phyloP scores from a whole-genome alignment of 2,329 filamentous ascomycete species.

The Phialophora verrucosa region DNA sequence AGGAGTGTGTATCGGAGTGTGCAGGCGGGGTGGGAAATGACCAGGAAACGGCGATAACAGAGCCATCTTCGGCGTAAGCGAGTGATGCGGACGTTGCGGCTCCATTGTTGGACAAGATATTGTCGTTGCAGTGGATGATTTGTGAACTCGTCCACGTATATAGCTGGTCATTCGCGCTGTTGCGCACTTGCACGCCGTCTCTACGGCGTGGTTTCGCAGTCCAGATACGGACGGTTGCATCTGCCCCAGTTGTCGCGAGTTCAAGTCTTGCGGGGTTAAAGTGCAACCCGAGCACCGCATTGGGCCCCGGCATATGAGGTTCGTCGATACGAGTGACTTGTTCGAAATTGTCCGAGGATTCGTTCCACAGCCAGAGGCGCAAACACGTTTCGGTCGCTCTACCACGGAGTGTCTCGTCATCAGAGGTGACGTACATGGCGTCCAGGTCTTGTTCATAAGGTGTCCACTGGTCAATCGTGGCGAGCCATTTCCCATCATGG shows the following conservation, averaged over 20 bases:
- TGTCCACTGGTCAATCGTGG: slow-evolving; percentile 88
- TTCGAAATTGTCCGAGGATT: slow-evolving; percentile 63
- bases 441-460: slow-evolving; percentile 73
- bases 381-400: slow-evolving; percentile 70
- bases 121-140: slow-evolving; percentile 45
- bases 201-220: slow-evolving; percentile 71
- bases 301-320: slow-evolving; percentile 69
- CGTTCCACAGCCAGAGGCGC: slow-evolving; percentile 84
- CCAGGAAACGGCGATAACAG: slow-evolving; percentile 70
- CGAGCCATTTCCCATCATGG: slow-evolving; percentile 84
- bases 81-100: slow-evolving; percentile 62
- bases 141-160: slow-evolving; percentile 76
- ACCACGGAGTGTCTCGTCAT: slow-evolving; percentile 23
- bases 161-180: slow-evolving; percentile 62
- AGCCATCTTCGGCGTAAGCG: slow-evolving; percentile 82
- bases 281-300: slow-evolving; percentile 72
- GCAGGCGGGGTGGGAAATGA: slow-evolving; percentile 36
- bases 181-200: slow-evolving; percentile 59
- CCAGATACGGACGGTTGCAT: slow-evolving; percentile 81
- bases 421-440: slow-evolving; percentile 51
- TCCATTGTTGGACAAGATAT: slow-evolving; percentile 43
- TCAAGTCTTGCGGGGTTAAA: slow-evolving; percentile 70
- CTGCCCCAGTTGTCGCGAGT: slow-evolving; percentile 85
- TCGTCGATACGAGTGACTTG: slow-evolving; percentile 82
- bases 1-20: background rate